Conservation (phyloP, 1,284 basidiomycete genomes). For the Moesziomyces sp. region DNA sequence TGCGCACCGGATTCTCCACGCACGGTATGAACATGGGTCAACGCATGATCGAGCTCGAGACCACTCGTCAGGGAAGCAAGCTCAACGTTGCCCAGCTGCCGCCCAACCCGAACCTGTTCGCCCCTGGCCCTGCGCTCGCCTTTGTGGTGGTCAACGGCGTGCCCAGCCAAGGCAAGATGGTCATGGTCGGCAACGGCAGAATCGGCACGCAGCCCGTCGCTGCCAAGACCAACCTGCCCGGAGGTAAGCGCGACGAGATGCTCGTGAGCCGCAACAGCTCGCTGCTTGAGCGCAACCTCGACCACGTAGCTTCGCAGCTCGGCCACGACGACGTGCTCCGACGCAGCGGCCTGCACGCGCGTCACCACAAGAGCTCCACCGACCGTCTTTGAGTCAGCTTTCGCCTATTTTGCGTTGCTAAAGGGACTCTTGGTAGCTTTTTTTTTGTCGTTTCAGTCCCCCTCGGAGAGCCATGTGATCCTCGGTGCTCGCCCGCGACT, state of each 20-base stretch:
- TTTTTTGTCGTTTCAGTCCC: not conserved
- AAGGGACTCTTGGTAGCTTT: no score
- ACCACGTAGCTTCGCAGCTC: not conserved
- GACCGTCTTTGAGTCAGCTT: constrained; percentile 19
- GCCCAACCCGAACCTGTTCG: constrained; percentile 61
- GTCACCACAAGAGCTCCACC: constrained; percentile 25
- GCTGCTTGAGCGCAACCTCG: constrained; percentile 7
- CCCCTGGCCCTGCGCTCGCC: constrained; percentile 63
- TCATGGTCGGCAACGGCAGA: constrained; percentile 61
- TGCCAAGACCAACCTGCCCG: constrained; percentile 26
- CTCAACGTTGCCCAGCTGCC: constrained; percentile 58
- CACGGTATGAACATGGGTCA: constrained; percentile 96
- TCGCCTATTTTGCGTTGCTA: not conserved
- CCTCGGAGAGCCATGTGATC: constrained; percentile 2
- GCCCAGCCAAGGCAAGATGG: constrained; percentile 59
- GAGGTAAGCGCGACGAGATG: constrained; percentile 7
- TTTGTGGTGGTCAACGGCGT: constrained; percentile 64
- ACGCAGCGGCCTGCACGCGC: constrained; percentile 31
- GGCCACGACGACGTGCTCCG: constrained; percentile 20
- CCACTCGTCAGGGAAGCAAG: constrained; percentile 18
- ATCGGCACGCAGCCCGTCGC: constrained; percentile 49
- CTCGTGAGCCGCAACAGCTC: not conserved
- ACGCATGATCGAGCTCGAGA: constrained; percentile 57
- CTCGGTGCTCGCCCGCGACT: constrained; percentile 8
- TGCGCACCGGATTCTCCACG: constrained; percentile 90